These are phyloP conservation scores for Hypoxylon subgilvum DNA, from an alignment of 495 filamentous ascomycete species.

Conservation along the genomic window DNA sequence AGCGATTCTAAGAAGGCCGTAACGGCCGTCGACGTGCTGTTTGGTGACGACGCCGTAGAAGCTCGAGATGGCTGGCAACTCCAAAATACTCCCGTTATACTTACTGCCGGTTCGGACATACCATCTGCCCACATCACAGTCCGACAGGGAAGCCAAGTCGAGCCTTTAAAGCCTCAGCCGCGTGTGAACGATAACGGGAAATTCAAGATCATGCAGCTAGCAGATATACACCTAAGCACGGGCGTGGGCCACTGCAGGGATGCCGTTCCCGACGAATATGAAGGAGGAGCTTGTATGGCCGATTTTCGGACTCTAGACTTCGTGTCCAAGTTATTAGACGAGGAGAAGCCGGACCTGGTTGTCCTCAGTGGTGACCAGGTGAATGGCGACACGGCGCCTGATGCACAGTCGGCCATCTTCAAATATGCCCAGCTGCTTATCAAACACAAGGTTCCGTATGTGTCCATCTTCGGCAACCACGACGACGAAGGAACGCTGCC, in stretches of 20 bases:
- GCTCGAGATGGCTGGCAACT: slow-evolving; percentile 83
- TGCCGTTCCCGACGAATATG: slow-evolving; percentile 70
- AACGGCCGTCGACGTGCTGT: slow-evolving; percentile 87
- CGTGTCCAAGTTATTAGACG: slow-evolving; percentile 77
- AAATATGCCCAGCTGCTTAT: slow-evolving; percentile 89
- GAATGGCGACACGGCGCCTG: slow-evolving; percentile 89
- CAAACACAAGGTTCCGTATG: slow-evolving; percentile 87
- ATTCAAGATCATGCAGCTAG: slow-evolving; percentile 95
- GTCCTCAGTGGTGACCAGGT: slow-evolving; percentile 92
- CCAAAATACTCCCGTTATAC: slow-evolving; percentile 68
- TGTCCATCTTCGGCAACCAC: slow-evolving; percentile 95
- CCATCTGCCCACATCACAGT: slow-evolving; percentile 75
- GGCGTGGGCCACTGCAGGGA: slow-evolving; percentile 86
- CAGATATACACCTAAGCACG: slow-evolving; percentile 90
- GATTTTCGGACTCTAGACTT: slow-evolving; percentile 93
- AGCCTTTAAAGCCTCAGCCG: slow-evolving; percentile 68
- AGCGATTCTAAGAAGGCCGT: slow-evolving; percentile 79
- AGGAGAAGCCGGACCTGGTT: slow-evolving; percentile 90
- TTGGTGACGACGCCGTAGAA: slow-evolving; percentile 92
- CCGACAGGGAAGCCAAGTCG: slow-evolving; percentile 68
- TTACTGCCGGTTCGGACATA: slow-evolving; percentile 65
- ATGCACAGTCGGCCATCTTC: slow-evolving; percentile 90
- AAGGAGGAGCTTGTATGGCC: slow-evolving; percentile 83
- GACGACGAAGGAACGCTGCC: slow-evolving; percentile 89
- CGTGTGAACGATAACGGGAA: slow-evolving; percentile 84